Conservation (phyloP, 805 yeast species). For the Hanseniaspora vineae region DNA sequence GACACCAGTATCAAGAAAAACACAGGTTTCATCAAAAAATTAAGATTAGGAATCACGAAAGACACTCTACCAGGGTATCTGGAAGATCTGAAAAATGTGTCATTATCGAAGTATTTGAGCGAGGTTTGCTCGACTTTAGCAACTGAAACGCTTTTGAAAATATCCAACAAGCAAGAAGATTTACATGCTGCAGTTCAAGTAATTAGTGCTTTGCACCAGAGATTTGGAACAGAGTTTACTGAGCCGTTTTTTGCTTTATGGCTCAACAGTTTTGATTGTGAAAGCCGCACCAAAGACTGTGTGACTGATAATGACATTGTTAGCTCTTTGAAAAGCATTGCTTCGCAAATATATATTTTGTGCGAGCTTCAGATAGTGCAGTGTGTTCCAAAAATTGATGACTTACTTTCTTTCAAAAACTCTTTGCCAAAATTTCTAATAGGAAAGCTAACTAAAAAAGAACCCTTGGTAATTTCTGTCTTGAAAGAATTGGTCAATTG, state of each 20-base stretch:
- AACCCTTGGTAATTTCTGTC: conserved; percentile 30
- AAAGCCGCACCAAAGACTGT: conserved; percentile 18
- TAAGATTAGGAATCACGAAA: conserved; percentile 42
- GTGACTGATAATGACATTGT: conserved; percentile 31
- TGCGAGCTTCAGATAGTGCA: conserved; percentile 50
- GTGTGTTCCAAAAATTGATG: conserved; percentile 34
- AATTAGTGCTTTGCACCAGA: conserved; percentile 60
- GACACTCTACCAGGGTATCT: conserved; percentile 38
- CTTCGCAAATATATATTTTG: conserved; percentile 35
- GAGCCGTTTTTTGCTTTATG: conserved; percentile 32
- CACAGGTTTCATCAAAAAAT: conserved; percentile 61
- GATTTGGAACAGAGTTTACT: conserved; percentile 47
- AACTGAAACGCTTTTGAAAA: conserved; percentile 44
- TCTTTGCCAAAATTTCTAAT: conserved; percentile 33
- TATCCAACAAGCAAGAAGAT: conserved; percentile 41
- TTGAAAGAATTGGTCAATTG: conserved; percentile 33
- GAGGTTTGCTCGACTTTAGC: conserved; percentile 49
- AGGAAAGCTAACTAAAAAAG: conserved; percentile 22
- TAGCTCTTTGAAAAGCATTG: conserved; percentile 30
- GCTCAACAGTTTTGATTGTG: conserved; percentile 23
- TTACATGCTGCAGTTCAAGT: conserved; percentile 52
- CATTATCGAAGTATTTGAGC: conserved; percentile 60
- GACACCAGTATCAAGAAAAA: conserved; percentile 78
- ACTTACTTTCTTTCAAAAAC: conserved; percentile 24
- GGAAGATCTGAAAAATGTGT: conserved; percentile 47